These are phyloP conservation scores for Rhazya stricta DNA, from an alignment of 257 asterid species.

Conservation along the genomic window DNA sequence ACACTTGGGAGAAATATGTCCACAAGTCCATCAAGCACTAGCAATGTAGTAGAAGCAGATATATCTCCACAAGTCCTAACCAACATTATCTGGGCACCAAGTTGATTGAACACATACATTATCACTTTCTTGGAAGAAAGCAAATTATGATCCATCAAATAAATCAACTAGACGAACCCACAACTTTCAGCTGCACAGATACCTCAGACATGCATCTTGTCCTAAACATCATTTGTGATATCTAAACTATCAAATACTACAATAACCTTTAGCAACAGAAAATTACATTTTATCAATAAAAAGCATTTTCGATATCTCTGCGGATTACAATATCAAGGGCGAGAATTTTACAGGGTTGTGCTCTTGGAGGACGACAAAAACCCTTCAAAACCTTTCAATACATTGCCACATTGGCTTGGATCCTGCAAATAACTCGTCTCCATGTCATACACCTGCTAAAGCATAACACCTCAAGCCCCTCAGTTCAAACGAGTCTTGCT, in stretches of 20 bases:
- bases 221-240: not conserved
- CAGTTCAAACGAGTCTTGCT: not conserved
- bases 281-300: not conserved
- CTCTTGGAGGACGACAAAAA: slow-evolving; percentile 91
- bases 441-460: slow-evolving; percentile 82
- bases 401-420: slow-evolving; percentile 99
- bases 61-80: not conserved
- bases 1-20: not conserved
- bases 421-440: slow-evolving; percentile 97
- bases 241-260: not conserved
- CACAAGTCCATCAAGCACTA: not conserved
- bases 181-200: not conserved
- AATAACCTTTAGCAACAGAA: not conserved
- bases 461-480: slow-evolving; percentile 3
- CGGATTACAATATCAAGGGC: not conserved
- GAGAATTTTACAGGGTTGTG: slow-evolving; percentile 64
- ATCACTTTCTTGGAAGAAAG: not conserved
- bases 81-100: not conserved
- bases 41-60: not conserved
- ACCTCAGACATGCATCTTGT: not conserved
- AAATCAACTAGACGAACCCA: not conserved
- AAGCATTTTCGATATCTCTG: not conserved
- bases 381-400: slow-evolving; percentile 98
- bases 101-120: not conserved
- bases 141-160: not conserved